A percentile compares a stretch with the other conserved stretches of the same genome.
These are phyloP conservation scores for Vitis amurensis DNA, from an alignment of 164 flowering plant species.

Conservation along the genomic window DNA sequence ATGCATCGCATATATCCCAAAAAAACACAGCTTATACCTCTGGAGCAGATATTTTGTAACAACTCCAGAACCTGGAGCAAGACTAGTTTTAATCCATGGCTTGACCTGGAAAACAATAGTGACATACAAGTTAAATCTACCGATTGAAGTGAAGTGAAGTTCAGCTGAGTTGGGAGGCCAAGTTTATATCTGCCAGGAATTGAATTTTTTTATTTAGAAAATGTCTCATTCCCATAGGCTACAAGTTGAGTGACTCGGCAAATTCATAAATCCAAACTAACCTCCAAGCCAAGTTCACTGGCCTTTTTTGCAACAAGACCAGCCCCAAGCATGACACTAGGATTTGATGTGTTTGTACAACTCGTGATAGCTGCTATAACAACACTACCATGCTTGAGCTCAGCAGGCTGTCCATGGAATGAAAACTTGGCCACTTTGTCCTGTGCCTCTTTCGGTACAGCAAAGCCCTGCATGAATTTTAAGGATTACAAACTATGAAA, in stretches of 20 bases:
- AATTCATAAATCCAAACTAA: slow-evolving; percentile 19
- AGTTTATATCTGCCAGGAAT: too few relatives aligned
- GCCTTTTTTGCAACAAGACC: slow-evolving; percentile 93
- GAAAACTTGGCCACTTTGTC: slow-evolving; percentile 75
- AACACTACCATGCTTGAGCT: slow-evolving; percentile 87
- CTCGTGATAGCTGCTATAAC: slow-evolving; percentile 98
- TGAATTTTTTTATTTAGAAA: too few relatives aligned
- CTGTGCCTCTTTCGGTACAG: slow-evolving; percentile 80
- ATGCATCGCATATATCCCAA: too few relatives aligned
- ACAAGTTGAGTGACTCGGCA: too few relatives aligned
- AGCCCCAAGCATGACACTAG: slow-evolving; percentile 98
- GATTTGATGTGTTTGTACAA: slow-evolving; percentile 95
- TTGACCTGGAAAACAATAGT: slow-evolving; percentile 56
- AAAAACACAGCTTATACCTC: slow-evolving; percentile 45
- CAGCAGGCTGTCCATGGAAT: slow-evolving; percentile 80
- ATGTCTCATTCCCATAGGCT: too few relatives aligned
- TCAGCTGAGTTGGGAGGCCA: too few relatives aligned
- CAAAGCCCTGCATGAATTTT: slow-evolving; percentile 66
- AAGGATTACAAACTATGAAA: not conserved
- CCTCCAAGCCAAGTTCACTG: slow-evolving; percentile 80
- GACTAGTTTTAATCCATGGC: slow-evolving; percentile 96
- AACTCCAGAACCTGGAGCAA: slow-evolving; percentile 97
- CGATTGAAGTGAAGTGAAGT: too few relatives aligned
- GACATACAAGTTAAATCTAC: not conserved
- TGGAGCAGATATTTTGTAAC: slow-evolving; percentile 78